These are phyloP conservation scores for Talaromyces rugulosus DNA, from an alignment of 2,329 filamentous ascomycete species.

Conservation along the genomic window DNA sequence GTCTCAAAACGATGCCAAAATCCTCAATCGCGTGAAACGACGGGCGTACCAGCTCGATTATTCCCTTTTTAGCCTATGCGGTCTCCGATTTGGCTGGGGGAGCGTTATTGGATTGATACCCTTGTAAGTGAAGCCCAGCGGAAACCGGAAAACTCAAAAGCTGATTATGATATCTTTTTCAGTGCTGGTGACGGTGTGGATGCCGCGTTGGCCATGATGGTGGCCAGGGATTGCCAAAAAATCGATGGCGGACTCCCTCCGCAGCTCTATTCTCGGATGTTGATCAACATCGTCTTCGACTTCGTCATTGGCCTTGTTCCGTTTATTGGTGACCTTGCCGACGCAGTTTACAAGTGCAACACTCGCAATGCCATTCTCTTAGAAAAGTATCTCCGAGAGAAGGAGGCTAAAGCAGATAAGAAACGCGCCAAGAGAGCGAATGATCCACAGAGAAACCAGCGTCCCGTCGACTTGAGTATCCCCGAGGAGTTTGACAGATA, in stretches of 20 bases:
- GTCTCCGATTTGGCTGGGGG: conserved; percentile 83
- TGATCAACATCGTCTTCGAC: conserved; percentile 64
- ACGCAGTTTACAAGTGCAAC: conserved; percentile 47
- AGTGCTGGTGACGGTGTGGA: conserved; percentile 72
- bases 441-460: conserved; percentile 9
- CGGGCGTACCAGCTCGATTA: conserved; percentile 83
- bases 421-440: conserved; percentile 24
- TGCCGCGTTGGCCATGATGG: conserved; percentile 66
- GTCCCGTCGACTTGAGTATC: conserved; percentile 31
- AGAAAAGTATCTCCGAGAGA: conserved; percentile 41
- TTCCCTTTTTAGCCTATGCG: conserved; percentile 74
- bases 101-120: conserved; percentile 81
- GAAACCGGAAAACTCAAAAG: neutral
- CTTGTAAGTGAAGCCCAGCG: conserved; percentile 52
- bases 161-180: conserved; percentile 26
- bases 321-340: conserved; percentile 46
- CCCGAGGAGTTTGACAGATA: conserved; percentile 36
- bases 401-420: conserved; percentile 37
- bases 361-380: conserved; percentile 44
- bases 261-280: conserved; percentile 64
- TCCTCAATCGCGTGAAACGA: conserved; percentile 82
- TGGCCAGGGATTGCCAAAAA: conserved; percentile 67
- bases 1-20: conserved; percentile 72
- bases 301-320: conserved; percentile 49
- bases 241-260: conserved; percentile 68